Evolutionary conservation across 768 basidiomycete species (phyloP).

Genomic region (Austroboletus festivus): DNA sequence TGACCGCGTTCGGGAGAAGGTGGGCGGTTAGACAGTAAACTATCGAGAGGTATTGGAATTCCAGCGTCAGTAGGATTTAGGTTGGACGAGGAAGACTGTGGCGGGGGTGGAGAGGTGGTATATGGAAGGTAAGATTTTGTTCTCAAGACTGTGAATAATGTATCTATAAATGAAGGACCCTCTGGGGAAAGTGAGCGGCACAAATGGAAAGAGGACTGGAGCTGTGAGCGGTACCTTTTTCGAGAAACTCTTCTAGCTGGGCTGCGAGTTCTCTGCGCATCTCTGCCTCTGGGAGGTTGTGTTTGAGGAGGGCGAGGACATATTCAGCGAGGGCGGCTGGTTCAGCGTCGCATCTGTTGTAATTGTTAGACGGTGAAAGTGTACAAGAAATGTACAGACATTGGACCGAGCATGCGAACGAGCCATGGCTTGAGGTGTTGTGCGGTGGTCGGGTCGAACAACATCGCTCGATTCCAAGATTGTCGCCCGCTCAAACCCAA

Average conservation of each 20-base stretch:
- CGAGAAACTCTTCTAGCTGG: conserved; percentile 90
- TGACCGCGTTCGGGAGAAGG: conserved; percentile 51
- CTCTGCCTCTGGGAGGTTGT: conserved; percentile 78
- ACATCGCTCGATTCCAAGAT: conserved; percentile 40
- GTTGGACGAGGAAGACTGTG: conserved; percentile 35
- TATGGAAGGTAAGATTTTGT: conserved; percentile 87
- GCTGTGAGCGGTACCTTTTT: conserved; percentile 65
- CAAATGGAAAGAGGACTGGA: not conserved
- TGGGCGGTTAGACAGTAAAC: conserved; percentile 46
- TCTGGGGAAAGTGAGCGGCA: conserved; percentile 39
- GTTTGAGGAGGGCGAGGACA: conserved; percentile 88
- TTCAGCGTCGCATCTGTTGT: conserved; percentile 90
- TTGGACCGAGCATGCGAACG: conserved; percentile 83
- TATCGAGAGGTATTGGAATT: conserved; percentile 79
- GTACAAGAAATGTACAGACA: conserved; percentile 43
- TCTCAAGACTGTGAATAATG: conserved; percentile 79
- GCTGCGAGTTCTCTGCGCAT: conserved; percentile 73
- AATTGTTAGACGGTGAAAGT: not conserved
- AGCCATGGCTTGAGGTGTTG: conserved; percentile 85
- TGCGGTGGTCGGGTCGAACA: conserved; percentile 62
- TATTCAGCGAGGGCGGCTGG: conserved; percentile 92
- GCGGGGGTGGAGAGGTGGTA: conserved; percentile 40
- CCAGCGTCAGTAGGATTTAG: conserved; percentile 49
- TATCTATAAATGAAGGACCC: conserved; percentile 74
- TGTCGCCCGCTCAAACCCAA: too few species aligned